Evolutionary conservation across 2,329 filamentous ascomycete species (phyloP).

Genomic region (Cryphonectria nitschkei): DNA sequence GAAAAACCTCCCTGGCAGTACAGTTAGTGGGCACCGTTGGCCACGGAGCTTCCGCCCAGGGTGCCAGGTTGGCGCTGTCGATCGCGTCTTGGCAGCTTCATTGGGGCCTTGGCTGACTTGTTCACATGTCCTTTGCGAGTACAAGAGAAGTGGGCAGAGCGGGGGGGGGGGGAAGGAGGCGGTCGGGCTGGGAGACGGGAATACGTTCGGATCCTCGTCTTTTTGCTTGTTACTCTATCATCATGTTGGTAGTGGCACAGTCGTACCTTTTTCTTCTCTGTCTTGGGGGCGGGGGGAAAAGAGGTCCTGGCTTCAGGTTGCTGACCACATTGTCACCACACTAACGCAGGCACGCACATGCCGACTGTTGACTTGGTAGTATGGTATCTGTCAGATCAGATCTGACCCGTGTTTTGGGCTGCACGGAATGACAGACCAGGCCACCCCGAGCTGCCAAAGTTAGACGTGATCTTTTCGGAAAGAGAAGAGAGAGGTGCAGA

Average conservation of each 20-base stretch:
- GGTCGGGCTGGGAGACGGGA: neutral
- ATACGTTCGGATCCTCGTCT: neutral
- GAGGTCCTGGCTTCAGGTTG: too few relatives aligned
- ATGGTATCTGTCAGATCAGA: neutral
- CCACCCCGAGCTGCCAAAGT: slow-evolving; percentile 6
- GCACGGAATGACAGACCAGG: neutral
- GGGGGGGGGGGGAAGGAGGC: neutral
- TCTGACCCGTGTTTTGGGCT: neutral
- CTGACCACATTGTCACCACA: neutral
- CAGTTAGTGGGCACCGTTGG: neutral
- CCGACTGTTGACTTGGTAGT: neutral
- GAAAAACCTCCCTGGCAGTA: too few relatives aligned
- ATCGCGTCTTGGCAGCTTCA: slow-evolving; percentile 4
- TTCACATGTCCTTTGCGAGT: neutral
- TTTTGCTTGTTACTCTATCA: too few relatives aligned
- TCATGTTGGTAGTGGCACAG: neutral
- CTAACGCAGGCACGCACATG: neutral
- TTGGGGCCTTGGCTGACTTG: neutral
- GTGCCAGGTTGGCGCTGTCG: neutral
- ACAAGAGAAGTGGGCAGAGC: neutral
- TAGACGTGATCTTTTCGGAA: neutral
- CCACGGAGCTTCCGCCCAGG: neutral
- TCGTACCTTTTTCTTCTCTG: neutral
- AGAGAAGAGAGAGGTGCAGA: neutral
- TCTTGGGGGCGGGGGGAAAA: too few relatives aligned